Evolutionary conservation across 371 early-diverging fungal genomes (phyloP), one percentile per base, ranked within the genome.

Genomic region (Phascolomyces articulosus): DNA sequence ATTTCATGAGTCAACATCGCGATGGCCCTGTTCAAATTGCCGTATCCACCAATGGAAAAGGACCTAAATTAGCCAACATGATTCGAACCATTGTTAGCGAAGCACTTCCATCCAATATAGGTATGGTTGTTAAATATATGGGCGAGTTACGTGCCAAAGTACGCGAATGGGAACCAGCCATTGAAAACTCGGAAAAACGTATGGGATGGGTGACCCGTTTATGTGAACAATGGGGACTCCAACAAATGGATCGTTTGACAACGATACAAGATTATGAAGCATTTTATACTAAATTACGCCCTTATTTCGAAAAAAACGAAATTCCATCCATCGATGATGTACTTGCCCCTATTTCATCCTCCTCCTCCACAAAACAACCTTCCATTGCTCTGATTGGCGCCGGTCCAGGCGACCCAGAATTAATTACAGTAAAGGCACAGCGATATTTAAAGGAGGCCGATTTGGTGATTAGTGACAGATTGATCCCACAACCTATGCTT

Each of bases 1-100:
- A 91, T 73, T 96, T 95, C 72, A 94, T 94, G 88, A 91, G 94
- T 26, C 90, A 88, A 28, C 90, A 91, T 66, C 80, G 93, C 4
- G 93, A 94, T 63, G 91, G 91, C 23, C 88, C 92, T 27, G 80
- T 94, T 21, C 95, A 96, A 68, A 85, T 96, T 57, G 95, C 93
- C 0, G 93, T 96, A 21, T 93, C 95, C 21, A 95, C 96, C 3
- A 95, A 95, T 48, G 95, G 95, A 0, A 85, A 93, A 68, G 96
- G 94, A 1, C 97, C 97, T 9, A 85, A 94, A 47, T 67, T 96
- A 47, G 96, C 93, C 23, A 92, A 90, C 66, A 81, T 93, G 67
- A 83, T 96, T 31, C 84, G 95, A 15, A 80, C 87, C 9, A 72
- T 78, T 29, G 79, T 95, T 15, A 89, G 85, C 0, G 66, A 84